phyloP scores from a whole-genome alignment of 2,329 filamentous ascomycete genomes.

The Xylariaceae sp. region DNA sequence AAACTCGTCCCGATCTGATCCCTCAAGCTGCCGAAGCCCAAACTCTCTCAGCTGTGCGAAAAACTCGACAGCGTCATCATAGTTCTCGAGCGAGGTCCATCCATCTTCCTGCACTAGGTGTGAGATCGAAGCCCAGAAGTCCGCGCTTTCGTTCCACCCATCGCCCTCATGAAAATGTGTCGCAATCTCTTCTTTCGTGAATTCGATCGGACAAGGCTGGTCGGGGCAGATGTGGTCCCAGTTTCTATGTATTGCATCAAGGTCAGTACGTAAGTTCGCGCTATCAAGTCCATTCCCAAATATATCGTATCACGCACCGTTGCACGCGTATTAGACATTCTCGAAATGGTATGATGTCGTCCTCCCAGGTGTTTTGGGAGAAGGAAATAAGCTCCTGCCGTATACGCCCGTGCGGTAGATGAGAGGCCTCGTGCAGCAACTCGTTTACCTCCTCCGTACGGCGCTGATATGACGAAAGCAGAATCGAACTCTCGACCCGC shows the following conservation, averaged over 20 bases:
- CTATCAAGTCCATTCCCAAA: no score
- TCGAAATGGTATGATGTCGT: slow-evolving; percentile 5
- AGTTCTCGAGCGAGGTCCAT: slow-evolving; percentile 7
- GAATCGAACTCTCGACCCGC: slow-evolving; percentile 3
- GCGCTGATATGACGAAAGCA: neutral
- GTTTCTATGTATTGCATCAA: neutral
- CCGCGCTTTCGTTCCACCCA: slow-evolving; percentile 6
- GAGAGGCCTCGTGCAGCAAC: neutral
- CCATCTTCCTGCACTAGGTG: slow-evolving; percentile 3
- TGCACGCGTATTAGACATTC: slow-evolving; percentile 2
- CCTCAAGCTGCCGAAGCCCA: neutral
- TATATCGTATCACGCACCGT: neutral
- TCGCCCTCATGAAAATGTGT: slow-evolving; percentile 1
- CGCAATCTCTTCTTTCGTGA: slow-evolving; percentile 3
- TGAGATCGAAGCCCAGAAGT: slow-evolving; percentile 5
- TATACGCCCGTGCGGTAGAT: slow-evolving; percentile 1
- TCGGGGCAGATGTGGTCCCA: slow-evolving; percentile 1
- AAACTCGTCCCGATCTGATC: slow-evolving; percentile 1
- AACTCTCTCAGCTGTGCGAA: slow-evolving; percentile 1
- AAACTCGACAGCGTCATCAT: slow-evolving; percentile 2
- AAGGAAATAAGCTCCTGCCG: neutral
- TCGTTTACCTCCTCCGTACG: neutral
- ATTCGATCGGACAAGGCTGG: slow-evolving; percentile 6
- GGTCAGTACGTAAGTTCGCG: neutral
- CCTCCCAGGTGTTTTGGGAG: slow-evolving; percentile 1